phyloP scores from a whole-genome alignment of 2,329 filamentous ascomycete genomes.

The Curvularia sp. region DNA sequence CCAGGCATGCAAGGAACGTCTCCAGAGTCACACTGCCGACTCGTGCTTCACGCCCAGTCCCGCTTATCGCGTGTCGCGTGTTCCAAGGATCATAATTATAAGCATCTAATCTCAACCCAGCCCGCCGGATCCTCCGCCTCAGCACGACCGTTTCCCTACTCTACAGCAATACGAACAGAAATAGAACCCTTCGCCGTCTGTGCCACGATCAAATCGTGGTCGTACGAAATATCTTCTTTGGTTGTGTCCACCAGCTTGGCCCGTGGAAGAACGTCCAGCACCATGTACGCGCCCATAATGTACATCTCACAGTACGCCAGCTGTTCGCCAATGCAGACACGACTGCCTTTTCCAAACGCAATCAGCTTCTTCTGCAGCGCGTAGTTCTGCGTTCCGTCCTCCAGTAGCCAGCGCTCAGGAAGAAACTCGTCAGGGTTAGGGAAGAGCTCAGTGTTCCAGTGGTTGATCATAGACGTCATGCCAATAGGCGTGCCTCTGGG shows the following conservation, averaged over 20 bases:
- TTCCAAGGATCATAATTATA: background rate
- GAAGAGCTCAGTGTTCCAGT: slow-evolving; percentile 45
- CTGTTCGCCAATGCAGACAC: slow-evolving; percentile 43
- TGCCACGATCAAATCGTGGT: slow-evolving; percentile 36
- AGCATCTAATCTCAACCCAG: background rate
- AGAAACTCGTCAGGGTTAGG: slow-evolving; percentile 37
- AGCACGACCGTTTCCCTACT: slow-evolving; percentile 15
- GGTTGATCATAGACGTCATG: slow-evolving; percentile 42
- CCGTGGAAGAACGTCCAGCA: slow-evolving; percentile 29
- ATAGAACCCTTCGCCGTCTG: slow-evolving; percentile 37
- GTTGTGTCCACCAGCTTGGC: slow-evolving; percentile 34
- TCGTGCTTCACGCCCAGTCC: background rate
- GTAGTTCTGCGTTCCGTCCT: slow-evolving; percentile 27
- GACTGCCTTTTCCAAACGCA: slow-evolving; percentile 38
- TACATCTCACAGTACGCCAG: slow-evolving; percentile 38
- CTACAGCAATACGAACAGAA: slow-evolving; percentile 33
- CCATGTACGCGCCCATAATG: slow-evolving; percentile 34
- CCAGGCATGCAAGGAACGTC: background rate
- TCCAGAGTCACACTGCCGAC: background rate
- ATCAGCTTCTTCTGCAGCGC: slow-evolving; percentile 34
- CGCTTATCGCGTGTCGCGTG: background rate
- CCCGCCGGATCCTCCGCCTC: background rate
- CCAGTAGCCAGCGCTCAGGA: slow-evolving; percentile 46
- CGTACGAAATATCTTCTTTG: slow-evolving; percentile 33
- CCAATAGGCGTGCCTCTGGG: slow-evolving; percentile 37